Base-by-base conservation (phyloP, 768 basidiomycete species). In the Artomyces pyxidatus region DNA sequence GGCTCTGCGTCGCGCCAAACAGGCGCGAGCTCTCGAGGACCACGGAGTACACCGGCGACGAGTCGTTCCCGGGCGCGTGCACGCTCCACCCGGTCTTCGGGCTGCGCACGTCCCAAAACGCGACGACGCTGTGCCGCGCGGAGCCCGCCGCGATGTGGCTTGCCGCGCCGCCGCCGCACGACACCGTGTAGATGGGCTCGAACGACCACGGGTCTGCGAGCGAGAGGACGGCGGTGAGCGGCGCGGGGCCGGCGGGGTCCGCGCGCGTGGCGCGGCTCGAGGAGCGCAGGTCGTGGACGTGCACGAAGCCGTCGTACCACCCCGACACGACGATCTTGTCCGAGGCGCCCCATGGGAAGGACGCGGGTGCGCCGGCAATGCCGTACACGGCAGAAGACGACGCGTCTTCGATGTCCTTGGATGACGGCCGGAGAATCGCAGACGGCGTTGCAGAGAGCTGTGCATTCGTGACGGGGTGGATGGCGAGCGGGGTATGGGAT, bases 251-350 rank as follows among this genome's bases (percentile, higher is more conserved):
- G 32, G 38, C 46, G 23, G 56, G 40, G 40, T 30, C 23, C 11
- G 56, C 48, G 16, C 51, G 26, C 10, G 45, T 39, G 7, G 52
- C 52, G 39, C 56, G 57, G 14, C 54, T 43, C 25, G 62, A 69
- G 16, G 77, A 70, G 22, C 88, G 85, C 35, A 91, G 73, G 63
- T 91, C 89, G 64, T 88, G 81, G 44, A 87, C 73, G 30, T 77
- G 74, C 28, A 88, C 83, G 42, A 72, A 62, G 10, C 88, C 83
- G 60, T 92, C 86, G 63, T 79, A 91, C 87, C 88, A 90, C 1
- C 87, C 89, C 1, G 85, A 83, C 30, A 88, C 72, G 21, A 92
- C 48, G 17, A 88, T 75, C 58, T 87, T 74, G 16, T 84, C 78
- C 3, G 85, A 84, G 2, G 75, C 65, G 3, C 88, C 87, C 74